A percentile compares a stretch with the other conserved stretches of the same genome.
phyloP scores from a whole-genome alignment of 805 yeast species.

The Candida glaebosa region DNA sequence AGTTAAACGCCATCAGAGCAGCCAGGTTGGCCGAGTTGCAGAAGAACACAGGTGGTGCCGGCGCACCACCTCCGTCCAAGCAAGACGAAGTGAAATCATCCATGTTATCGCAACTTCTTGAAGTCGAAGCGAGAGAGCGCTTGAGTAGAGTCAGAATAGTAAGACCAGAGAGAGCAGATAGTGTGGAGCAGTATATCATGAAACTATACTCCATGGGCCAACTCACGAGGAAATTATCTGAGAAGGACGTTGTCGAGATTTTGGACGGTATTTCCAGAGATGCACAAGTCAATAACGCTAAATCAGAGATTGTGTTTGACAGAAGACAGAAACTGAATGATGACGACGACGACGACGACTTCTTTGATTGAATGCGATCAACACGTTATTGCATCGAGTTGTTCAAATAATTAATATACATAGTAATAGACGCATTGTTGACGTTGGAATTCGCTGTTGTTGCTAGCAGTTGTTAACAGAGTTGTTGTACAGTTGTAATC shows the following conservation, averaged over 20 bases:
- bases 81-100: conserved; percentile 40
- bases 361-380: conserved; percentile 9
- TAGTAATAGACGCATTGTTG: too few species aligned
- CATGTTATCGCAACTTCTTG: conserved; percentile 64
- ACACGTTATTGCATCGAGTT: background rate
- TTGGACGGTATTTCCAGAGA: conserved; percentile 79
- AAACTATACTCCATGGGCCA: conserved; percentile 76
- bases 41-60: conserved; percentile 45
- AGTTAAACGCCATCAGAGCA: conserved; percentile 83
- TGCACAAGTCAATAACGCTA: conserved; percentile 52
- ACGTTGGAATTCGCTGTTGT: too few species aligned
- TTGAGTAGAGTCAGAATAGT: conserved; percentile 83
- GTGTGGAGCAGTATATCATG: conserved; percentile 78
- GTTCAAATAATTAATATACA: too few species aligned
- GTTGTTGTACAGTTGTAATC: too few species aligned
- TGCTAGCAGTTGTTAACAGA: too few species aligned
- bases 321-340: conserved; percentile 43
- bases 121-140: conserved; percentile 83
- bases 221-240: conserved; percentile 67
- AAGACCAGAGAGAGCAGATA: conserved; percentile 84
- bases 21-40: conserved; percentile 89
- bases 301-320: conserved; percentile 58
- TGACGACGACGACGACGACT: conserved; percentile 25
- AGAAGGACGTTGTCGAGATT: conserved; percentile 77
- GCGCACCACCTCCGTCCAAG: conserved; percentile 9